Conservation (phyloP, 306 rosid species). For the Fragaria nilgerrensis region DNA sequence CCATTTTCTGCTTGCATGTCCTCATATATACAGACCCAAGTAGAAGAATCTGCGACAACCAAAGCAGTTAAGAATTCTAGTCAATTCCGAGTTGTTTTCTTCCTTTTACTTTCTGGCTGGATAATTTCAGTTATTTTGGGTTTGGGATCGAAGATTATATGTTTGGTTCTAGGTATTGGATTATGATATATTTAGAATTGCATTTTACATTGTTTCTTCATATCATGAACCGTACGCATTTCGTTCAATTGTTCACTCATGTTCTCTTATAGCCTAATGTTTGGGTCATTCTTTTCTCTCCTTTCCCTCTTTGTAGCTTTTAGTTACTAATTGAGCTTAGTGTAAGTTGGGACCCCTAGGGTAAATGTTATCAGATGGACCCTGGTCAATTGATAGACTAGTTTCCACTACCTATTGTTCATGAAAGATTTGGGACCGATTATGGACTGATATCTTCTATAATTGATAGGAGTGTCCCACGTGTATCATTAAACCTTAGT, state of each 20-base stretch:
- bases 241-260: neutral
- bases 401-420: conserved; percentile 10
- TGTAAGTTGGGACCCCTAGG: conserved; percentile 11
- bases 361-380: neutral
- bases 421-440: conserved; percentile 16
- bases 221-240: neutral
- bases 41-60: neutral
- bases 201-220: neutral
- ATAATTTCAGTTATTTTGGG: neutral
- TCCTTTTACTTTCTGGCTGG: neutral
- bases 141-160: conserved; percentile 4
- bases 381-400: conserved; percentile 11
- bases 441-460: conserved; percentile 15
- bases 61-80: conserved; percentile 6
- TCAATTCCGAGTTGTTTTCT: neutral
- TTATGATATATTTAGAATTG: neutral
- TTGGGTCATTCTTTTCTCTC: neutral
- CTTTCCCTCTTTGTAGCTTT: neutral
- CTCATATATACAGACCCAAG: neutral
- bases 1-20: neutral
- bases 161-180: neutral
- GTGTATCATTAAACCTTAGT: neutral
- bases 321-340: neutral
- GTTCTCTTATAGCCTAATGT: conserved; percentile 2
- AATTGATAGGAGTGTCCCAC: conserved; percentile 2